phyloP scores from a whole-genome alignment of 305 asterid species.

The Plantago lanceolata region DNA sequence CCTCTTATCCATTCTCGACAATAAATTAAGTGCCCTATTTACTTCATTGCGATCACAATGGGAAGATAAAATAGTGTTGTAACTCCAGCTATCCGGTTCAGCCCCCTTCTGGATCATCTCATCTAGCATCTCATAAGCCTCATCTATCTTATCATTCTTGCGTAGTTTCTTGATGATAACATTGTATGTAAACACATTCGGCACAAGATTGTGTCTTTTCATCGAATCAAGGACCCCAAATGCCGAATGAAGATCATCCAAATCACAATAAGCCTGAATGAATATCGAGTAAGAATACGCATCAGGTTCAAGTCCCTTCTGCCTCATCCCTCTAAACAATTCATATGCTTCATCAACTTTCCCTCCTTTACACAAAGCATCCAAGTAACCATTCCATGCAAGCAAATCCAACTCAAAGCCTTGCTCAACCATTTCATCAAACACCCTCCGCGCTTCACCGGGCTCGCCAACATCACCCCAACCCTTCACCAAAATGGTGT shows the following conservation, averaged over 20 bases:
- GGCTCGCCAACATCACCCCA: slow-evolving; percentile 73
- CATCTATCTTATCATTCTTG: slow-evolving; percentile 51
- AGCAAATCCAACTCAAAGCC: slow-evolving; percentile 57
- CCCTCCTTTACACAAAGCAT: slow-evolving; percentile 71
- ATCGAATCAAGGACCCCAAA: slow-evolving; percentile 65
- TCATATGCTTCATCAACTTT: slow-evolving; percentile 62
- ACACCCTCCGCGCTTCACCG: slow-evolving; percentile 45
- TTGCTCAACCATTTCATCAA: slow-evolving; percentile 75
- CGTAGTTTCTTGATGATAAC: slow-evolving; percentile 68
- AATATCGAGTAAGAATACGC: slow-evolving; percentile 73
- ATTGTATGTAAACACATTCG: slow-evolving; percentile 74
- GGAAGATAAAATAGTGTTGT: slow-evolving; percentile 54
- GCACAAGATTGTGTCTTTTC: slow-evolving; percentile 58
- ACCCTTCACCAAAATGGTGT: slow-evolving; percentile 75
- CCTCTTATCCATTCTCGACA: slow-evolving; percentile 56
- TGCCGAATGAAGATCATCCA: slow-evolving; percentile 60
- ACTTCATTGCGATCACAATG: slow-evolving; percentile 82
- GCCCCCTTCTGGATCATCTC: slow-evolving; percentile 58
- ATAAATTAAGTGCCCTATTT: slow-evolving; percentile 52
- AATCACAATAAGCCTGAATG: slow-evolving; percentile 53
- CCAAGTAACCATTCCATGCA: slow-evolving; percentile 68
- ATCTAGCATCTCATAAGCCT: slow-evolving; percentile 63
- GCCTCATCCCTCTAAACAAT: slow-evolving; percentile 48
- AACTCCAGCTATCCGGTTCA: slow-evolving; percentile 73
- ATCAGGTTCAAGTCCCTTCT: slow-evolving; percentile 65